phyloP scores from a whole-genome alignment of 2,329 filamentous ascomycete species.

The Chaetomiaceae sp. region DNA sequence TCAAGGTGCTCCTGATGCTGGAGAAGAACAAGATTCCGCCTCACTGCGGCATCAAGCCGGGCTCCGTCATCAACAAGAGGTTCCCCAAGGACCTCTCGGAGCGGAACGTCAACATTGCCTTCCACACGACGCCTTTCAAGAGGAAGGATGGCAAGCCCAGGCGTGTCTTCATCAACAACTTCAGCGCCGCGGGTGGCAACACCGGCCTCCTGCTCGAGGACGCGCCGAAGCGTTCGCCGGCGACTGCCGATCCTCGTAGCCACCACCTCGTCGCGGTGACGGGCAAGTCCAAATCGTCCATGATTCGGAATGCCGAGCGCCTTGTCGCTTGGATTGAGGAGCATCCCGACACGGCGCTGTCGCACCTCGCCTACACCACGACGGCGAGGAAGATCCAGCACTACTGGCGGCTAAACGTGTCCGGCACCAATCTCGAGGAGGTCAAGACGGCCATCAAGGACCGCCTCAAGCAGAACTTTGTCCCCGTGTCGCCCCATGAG shows the following conservation, averaged over 20 bases:
- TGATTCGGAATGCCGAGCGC: conserved; percentile 54
- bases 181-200: conserved; percentile 68
- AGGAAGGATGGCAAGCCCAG: conserved; percentile 45
- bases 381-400: conserved; percentile 63
- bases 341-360: conserved; percentile 48
- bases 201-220: conserved; percentile 64
- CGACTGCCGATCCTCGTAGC: conserved; percentile 46
- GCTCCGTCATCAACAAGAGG: conserved; percentile 51
- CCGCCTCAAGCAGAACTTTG: conserved; percentile 41
- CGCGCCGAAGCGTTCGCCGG: conserved; percentile 38
- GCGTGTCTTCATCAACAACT: conserved; percentile 61
- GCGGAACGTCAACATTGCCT: conserved; percentile 57
- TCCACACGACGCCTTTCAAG: conserved; percentile 47
- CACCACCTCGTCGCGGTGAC: conserved; percentile 57
- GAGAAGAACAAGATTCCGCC: conserved; percentile 60
- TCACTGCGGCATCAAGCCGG: conserved; percentile 62
- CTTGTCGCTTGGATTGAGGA: conserved; percentile 51
- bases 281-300: conserved; percentile 51
- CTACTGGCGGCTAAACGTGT: conserved; percentile 50
- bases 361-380: conserved; percentile 61
- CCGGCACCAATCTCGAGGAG: conserved; percentile 39
- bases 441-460: conserved; percentile 40
- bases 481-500: conserved; percentile 39
- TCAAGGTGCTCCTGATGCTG: conserved; percentile 63
- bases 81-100: conserved; percentile 54